Evolutionary conservation across 768 basidiomycete genomes (phyloP), one percentile per base, ranked within the genome.

Genomic region (Kwoniella dejecticola): DNA sequence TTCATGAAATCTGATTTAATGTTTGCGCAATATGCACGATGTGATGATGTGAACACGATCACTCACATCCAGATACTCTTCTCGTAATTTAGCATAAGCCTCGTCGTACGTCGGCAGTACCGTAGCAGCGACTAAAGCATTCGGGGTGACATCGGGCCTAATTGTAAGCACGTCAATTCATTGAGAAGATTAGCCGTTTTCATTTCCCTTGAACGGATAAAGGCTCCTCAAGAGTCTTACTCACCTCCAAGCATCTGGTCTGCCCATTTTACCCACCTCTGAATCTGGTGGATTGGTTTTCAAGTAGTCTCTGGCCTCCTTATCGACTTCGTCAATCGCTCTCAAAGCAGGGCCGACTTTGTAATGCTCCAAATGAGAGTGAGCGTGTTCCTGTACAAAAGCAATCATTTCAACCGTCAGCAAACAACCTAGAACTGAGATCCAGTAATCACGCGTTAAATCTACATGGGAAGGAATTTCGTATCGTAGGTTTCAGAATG

Each of bases 201-300:
- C 8, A 17, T 38, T 31, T 13, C 36, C 36, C 19, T 15, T 26
- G n/a, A n/a, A 36, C 33, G 33, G 15, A 5, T 42, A 19, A 42
- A 13, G 36, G 36, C 36, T 38, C 17, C 17, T 38, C 17, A 38
- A n/a, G n/a, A n/a, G n/a, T 38, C 19, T 12, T 11, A 66, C 73
- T 65, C 60, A 78, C 77, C 71, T 64, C 77, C 77, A 78, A 23
- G 72, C 75, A 66, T 76, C 73, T 19, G 61, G 52, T 40, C 70
- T 40, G 4, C 41, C 41, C 17, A 41, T 38, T 24, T 30, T 47
- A 29, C 29, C 52, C 19, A 30, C 45, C 7, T 53, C 62, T 7
- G 41, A 15, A 10, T 57, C 52, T 21, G 53, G 38, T n/a, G 60
- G 52, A 41, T 54, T 45, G n/a, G 52, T 41, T 1, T 52, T 60